phyloP scores from a whole-genome alignment of 2,329 filamentous ascomycete species.

The Epichloe coenophiala region DNA sequence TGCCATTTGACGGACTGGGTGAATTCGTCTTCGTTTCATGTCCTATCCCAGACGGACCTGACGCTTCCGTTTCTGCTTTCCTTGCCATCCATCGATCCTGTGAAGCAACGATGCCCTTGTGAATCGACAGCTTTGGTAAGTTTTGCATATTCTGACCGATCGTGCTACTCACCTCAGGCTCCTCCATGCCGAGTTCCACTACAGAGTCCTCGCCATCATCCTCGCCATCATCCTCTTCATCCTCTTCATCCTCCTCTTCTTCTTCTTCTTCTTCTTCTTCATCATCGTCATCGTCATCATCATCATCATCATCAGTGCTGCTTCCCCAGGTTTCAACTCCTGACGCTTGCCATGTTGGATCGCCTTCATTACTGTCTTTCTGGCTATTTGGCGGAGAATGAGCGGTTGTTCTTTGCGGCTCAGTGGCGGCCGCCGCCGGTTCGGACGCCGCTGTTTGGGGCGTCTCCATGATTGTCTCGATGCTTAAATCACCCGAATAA shows the following conservation, averaged over 20 bases:
- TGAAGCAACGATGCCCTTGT: not conserved
- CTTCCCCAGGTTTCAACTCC: slow-evolving; percentile 1
- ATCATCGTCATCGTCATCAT: not conserved
- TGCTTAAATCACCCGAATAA: too few relatives aligned
- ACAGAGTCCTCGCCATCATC: not conserved
- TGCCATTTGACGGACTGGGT: not conserved
- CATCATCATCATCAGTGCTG: not conserved
- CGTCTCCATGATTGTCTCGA: not conserved
- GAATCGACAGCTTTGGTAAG: not conserved
- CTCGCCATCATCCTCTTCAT: not conserved
- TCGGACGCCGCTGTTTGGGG: not conserved
- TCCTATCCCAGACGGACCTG: not conserved
- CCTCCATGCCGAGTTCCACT: not conserved
- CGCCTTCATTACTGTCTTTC: not conserved
- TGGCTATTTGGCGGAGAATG: not conserved
- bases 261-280: not conserved
- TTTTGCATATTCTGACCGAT: not conserved
- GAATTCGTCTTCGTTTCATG: not conserved
- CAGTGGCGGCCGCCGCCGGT: not conserved
- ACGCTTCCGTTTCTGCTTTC: not conserved
- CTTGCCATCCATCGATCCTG: not conserved
- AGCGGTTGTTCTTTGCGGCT: not conserved
- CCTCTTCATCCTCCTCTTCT: not conserved
- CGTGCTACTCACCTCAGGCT: not conserved
- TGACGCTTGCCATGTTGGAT: not conserved